Percentiles rank a stretch among this genome's conserved stretches.
Conservation (phyloP, 305 asterid species). For the Fraxinus dipetala region DNA sequence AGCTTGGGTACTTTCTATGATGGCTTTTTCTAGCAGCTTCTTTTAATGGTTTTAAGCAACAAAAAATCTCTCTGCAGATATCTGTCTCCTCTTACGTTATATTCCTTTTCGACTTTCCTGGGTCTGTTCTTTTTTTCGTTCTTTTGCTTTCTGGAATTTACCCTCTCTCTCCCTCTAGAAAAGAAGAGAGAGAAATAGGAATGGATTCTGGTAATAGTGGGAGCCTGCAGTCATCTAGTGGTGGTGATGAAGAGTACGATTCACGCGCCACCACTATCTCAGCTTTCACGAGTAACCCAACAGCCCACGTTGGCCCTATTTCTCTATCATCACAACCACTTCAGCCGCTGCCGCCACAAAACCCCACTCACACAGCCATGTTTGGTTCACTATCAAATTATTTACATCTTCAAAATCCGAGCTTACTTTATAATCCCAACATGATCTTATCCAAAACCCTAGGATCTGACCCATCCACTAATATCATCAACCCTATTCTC, state of each 20-base stretch:
- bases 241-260: slow-evolving; percentile 60
- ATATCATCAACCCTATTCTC: slow-evolving; percentile 13
- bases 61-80: slow-evolving; percentile 33
- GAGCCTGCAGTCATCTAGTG: slow-evolving; percentile 65
- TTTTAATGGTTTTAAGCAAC: slow-evolving; percentile 21
- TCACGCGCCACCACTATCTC: slow-evolving; percentile 57
- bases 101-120: not conserved
- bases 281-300: slow-evolving; percentile 26
- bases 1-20: not conserved
- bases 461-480: slow-evolving; percentile 28
- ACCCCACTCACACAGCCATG: not conserved
- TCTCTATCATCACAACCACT: slow-evolving; percentile 12
- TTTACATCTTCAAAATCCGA: slow-evolving; percentile 12
- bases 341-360: not conserved
- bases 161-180: not conserved
- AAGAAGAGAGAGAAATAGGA: not conserved
- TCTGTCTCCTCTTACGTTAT: slow-evolving; percentile 23
- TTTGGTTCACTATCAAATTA: slow-evolving; percentile 29
- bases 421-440: slow-evolving; percentile 24
- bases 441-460: slow-evolving; percentile 29
- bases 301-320: slow-evolving; percentile 9
- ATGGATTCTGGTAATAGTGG: slow-evolving; percentile 75
- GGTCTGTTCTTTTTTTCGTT: slow-evolving; percentile 1
- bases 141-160: slow-evolving; percentile 7
- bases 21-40: not conserved